Percentiles rank a stretch among this genome's conserved stretches.
These are phyloP conservation scores for Fulvia fulva DNA, from an alignment of 2,329 filamentous ascomycete genomes.

Conservation along the genomic window DNA sequence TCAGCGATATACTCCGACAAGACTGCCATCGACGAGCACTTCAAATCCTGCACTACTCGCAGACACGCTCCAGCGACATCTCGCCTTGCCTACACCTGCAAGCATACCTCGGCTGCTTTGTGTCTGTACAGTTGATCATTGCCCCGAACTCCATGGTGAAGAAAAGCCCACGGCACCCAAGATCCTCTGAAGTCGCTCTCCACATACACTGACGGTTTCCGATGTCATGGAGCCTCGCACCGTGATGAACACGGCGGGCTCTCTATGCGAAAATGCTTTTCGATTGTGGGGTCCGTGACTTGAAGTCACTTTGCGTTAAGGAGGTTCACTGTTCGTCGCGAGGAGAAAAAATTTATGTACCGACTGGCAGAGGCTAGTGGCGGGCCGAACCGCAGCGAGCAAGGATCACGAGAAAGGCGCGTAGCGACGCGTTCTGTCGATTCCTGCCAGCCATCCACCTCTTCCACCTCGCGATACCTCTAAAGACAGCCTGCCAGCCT, in stretches of 20 bases:
- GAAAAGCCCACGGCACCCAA: conserved; percentile 37
- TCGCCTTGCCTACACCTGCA: background rate
- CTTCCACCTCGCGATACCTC: background rate
- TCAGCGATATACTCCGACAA: no score
- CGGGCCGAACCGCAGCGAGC: background rate
- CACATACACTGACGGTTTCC: conserved; percentile 39
- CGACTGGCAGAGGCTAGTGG: background rate
- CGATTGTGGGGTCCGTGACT: conserved; percentile 27
- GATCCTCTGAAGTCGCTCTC: conserved; percentile 36
- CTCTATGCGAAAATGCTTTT: conserved; percentile 41
- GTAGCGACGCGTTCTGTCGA: background rate
- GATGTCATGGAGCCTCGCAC: conserved; percentile 39
- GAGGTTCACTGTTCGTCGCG: background rate
- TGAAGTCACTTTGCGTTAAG: conserved; percentile 35
- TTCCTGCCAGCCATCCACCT: background rate
- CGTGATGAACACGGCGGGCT: conserved; percentile 29
- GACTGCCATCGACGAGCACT: no score
- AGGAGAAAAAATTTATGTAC: conserved; percentile 9
- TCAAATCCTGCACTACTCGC: background rate
- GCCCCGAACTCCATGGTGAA: conserved; percentile 34
- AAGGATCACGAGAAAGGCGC: background rate
- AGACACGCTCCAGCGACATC: background rate
- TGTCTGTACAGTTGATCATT: conserved; percentile 37
- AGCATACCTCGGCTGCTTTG: background rate
- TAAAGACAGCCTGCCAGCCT: background rate